A percentile compares a stretch with the other conserved stretches of the same genome.
phyloP scores from a whole-genome alignment of 371 early-diverging fungal species.

The Chytridium lagenaria region DNA sequence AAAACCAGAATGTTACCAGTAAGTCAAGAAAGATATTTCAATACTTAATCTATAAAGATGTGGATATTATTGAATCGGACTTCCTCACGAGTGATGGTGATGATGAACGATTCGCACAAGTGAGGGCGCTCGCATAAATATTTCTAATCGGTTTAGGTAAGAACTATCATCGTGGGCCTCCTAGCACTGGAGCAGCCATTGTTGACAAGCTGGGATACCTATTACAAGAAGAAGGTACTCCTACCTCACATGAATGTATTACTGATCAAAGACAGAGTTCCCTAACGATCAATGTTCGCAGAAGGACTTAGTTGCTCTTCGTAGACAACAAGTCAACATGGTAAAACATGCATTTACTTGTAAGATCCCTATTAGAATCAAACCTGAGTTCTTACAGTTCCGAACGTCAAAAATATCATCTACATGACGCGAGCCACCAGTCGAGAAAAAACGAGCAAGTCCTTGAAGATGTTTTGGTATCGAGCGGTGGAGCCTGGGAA shows the following conservation, averaged over 20 bases:
- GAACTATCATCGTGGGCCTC: slow-evolving; percentile 52
- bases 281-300: slow-evolving; percentile 50
- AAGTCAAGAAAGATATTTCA: slow-evolving; percentile 35
- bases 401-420: slow-evolving; percentile 76
- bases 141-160: slow-evolving; percentile 33
- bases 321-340: slow-evolving; percentile 71
- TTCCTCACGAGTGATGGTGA: slow-evolving; percentile 73
- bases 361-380: slow-evolving; percentile 43
- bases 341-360: slow-evolving; percentile 78
- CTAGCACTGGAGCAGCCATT: slow-evolving; percentile 51
- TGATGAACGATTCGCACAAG: slow-evolving; percentile 65
- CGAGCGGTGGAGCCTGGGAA: slow-evolving; percentile 52
- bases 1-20: slow-evolving; percentile 85
- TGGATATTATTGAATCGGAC: slow-evolving; percentile 65
- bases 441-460: slow-evolving; percentile 97
- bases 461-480: slow-evolving; percentile 36
- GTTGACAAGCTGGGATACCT: slow-evolving; percentile 59
- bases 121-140: slow-evolving; percentile 39
- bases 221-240: slow-evolving; percentile 57
- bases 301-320: slow-evolving; percentile 52
- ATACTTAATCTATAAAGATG: slow-evolving; percentile 56
- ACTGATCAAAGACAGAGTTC: slow-evolving; percentile 41
- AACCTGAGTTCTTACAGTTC: slow-evolving; percentile 51
- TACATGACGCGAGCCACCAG: slow-evolving; percentile 98
- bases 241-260: neutral